Percentiles rank a stretch among this genome's conserved stretches.
Conservation (phyloP, 495 filamentous ascomycete genomes). For the Neurospora cerealis region DNA sequence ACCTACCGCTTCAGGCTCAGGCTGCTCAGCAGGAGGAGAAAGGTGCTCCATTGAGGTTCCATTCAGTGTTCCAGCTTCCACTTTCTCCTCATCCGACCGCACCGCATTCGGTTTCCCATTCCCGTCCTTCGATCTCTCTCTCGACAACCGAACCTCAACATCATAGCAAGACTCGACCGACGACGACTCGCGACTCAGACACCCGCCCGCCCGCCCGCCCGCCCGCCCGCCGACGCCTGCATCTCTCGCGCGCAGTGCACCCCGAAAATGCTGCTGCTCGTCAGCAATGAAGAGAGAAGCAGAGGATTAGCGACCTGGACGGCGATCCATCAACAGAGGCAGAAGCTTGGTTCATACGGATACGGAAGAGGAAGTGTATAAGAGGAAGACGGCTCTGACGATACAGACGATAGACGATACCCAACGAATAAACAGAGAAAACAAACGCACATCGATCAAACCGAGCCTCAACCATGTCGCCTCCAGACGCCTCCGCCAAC, state of each 20-base stretch:
- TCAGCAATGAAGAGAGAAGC: not conserved
- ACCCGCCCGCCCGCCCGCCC: not conserved
- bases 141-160: not conserved
- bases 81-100: not conserved
- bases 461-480: not conserved
- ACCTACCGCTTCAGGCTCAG: not conserved
- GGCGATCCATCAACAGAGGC: not conserved
- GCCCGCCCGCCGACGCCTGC: not conserved
- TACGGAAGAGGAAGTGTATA: not conserved
- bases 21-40: too few species aligned
- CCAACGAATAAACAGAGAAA: too few species aligned
- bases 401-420: too few species aligned
- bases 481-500: constrained; percentile 13
- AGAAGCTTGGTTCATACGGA: not conserved
- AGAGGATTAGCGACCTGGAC: not conserved
- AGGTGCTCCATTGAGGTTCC: not conserved
- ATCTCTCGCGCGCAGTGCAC: not conserved
- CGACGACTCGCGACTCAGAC: not conserved
- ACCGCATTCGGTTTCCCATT: not conserved
- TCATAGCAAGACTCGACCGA: not conserved
- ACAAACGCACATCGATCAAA: not conserved
- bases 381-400: not conserved
- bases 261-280: not conserved
- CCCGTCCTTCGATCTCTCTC: not conserved
- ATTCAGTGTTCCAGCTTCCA: not conserved